Percentiles rank a stretch among this genome's conserved stretches.
phyloP scores from a whole-genome alignment of 2,329 filamentous ascomycete species.

The Ceratocystiopsis sp. region DNA sequence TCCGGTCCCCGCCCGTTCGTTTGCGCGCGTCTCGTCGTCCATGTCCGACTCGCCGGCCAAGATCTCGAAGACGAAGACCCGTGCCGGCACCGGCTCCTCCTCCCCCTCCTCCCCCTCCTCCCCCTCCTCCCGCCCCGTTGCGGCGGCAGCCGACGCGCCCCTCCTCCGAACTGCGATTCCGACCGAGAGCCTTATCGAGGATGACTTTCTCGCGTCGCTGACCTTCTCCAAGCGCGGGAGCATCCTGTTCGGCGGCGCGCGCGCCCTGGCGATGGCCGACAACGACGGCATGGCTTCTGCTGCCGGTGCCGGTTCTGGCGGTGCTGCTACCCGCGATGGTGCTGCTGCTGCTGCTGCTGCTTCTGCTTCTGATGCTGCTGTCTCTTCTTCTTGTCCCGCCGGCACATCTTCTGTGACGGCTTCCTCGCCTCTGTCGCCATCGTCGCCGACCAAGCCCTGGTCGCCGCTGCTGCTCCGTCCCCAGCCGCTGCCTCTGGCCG shows the following conservation, averaged over 20 bases:
- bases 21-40: too few relatives aligned
- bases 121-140: conserved; percentile 4
- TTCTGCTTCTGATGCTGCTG: too few relatives aligned
- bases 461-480: conserved; percentile 4
- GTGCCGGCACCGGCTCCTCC: too few relatives aligned
- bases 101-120: neutral
- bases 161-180: conserved; percentile 41
- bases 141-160: too few relatives aligned
- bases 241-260: conserved; percentile 40
- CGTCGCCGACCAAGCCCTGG: conserved; percentile 2
- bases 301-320: neutral
- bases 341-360: too few relatives aligned
- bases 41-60: too few relatives aligned
- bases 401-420: conserved; percentile 1
- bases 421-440: conserved; percentile 8
- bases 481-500: conserved; percentile 34
- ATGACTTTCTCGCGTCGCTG: conserved; percentile 37
- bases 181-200: conserved; percentile 36
- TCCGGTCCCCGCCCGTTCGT: too few relatives aligned
- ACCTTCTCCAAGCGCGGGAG: conserved; percentile 48
- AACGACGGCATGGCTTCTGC: conserved; percentile 6
- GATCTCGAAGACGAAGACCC: too few relatives aligned
- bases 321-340: too few relatives aligned
- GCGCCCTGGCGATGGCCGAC: too few relatives aligned
- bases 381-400: neutral